phyloP scores from a whole-genome alignment of 495 filamentous ascomycete genomes.

The Trichoderma orchidacearum region DNA sequence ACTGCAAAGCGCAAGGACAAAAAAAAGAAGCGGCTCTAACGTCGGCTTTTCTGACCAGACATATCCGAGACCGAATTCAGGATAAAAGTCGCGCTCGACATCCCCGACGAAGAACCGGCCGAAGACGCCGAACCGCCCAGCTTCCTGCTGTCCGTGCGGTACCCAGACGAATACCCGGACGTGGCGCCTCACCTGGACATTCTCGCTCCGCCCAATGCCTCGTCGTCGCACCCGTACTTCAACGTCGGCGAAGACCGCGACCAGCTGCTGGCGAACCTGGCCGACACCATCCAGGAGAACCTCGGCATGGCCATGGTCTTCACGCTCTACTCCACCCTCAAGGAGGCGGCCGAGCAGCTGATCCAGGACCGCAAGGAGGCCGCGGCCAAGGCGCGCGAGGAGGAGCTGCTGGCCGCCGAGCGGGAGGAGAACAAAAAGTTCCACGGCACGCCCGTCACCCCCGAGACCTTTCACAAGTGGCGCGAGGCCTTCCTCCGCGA shows the following conservation, averaged over 20 bases:
- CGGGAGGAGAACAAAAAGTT: constrained; percentile 94
- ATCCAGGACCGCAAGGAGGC: constrained; percentile 51
- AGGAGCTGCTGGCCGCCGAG: constrained; percentile 55
- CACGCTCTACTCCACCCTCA: constrained; percentile 71
- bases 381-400: constrained; percentile 48
- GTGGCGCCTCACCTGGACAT: constrained; percentile 69
- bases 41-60: constrained; percentile 32
- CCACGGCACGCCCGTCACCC: constrained; percentile 74
- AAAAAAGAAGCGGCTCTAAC: neutral
- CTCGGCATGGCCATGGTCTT: constrained; percentile 98
- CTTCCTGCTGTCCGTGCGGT: constrained; percentile 68
- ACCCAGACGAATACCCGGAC: constrained; percentile 80
- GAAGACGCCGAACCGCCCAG: constrained; percentile 45
- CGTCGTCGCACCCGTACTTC: constrained; percentile 46
- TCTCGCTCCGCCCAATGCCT: constrained; percentile 51
- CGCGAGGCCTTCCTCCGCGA: constrained; percentile 63
- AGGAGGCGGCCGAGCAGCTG: constrained; percentile 74
- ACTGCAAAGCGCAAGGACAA: neutral
- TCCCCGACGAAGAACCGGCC: constrained; percentile 37
- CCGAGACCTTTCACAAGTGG: constrained; percentile 77
- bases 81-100: constrained; percentile 69
- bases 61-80: constrained; percentile 76
- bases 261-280: constrained; percentile 51
- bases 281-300: constrained; percentile 69
- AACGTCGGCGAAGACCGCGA: constrained; percentile 50